phyloP scores from a whole-genome alignment of 768 basidiomycete genomes.

The Tricholoma furcatifolium region DNA sequence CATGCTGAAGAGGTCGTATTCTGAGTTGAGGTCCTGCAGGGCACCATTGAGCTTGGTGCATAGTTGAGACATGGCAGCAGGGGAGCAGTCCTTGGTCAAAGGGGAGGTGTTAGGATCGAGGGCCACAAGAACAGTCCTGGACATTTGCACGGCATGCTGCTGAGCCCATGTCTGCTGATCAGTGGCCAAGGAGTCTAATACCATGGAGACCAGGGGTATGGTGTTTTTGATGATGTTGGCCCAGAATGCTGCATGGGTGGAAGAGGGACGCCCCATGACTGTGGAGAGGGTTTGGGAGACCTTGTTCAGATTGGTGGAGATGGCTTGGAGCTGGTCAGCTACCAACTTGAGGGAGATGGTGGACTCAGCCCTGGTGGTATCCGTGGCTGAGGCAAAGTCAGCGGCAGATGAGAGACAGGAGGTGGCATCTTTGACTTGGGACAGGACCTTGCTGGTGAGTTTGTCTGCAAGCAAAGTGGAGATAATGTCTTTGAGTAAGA shows the following conservation, averaged over 20 bases:
- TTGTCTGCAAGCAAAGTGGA: not conserved
- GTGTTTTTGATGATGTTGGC: not conserved
- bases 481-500: constrained; percentile 1
- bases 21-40: too few relatives aligned
- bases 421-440: not conserved
- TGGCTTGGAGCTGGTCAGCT: not conserved
- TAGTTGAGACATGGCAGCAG: not conserved
- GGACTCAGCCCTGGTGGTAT: not conserved
- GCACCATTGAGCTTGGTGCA: too few relatives aligned
- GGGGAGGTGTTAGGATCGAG: not conserved
- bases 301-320: not conserved
- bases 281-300: not conserved
- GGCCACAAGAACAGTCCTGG: not conserved
- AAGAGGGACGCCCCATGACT: not conserved
- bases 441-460: constrained; percentile 1
- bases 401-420: not conserved
- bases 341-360: constrained; percentile 1
- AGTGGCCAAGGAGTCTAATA: not conserved
- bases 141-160: not conserved
- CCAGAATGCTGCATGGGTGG: not conserved
- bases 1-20: too few relatives aligned
- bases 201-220: not conserved
- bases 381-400: not conserved
- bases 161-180: constrained; percentile 4
- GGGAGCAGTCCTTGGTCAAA: not conserved